Percentiles rank a stretch among this genome's conserved stretches.
Conservation (phyloP, 805 yeast species). For the Priceomyces carsonii region DNA sequence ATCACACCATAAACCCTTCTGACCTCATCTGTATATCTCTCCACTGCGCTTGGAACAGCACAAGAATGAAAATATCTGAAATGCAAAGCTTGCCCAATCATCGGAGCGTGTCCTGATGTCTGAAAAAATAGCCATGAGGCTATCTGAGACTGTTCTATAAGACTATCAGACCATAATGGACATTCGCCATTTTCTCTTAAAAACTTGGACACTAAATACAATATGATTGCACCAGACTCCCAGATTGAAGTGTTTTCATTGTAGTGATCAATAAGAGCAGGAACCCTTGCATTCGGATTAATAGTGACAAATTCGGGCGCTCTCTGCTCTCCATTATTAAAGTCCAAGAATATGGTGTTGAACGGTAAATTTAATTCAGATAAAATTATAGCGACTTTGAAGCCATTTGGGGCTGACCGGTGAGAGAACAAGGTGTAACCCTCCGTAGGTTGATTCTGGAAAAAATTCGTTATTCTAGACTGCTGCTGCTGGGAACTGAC, state of each 20-base stretch:
- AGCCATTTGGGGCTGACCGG: conserved; percentile 92
- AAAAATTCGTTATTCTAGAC: conserved; percentile 67
- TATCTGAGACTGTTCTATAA: conserved; percentile 80
- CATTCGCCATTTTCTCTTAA: conserved; percentile 65
- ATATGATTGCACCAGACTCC: conserved; percentile 93
- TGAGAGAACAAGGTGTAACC: conserved; percentile 85
- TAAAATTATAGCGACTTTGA: conserved; percentile 88
- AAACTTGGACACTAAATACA: conserved; percentile 74
- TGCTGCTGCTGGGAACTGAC: conserved; percentile 40
- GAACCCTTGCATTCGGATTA: conserved; percentile 95
- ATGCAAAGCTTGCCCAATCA: conserved; percentile 96
- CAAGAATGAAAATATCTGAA: conserved; percentile 88
- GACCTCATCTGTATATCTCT: conserved; percentile 88
- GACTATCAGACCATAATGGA: conserved; percentile 76
- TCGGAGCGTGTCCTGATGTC: conserved; percentile 97
- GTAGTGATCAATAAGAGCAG: conserved; percentile 88
- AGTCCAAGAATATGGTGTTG: conserved; percentile 81
- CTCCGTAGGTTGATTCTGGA: conserved; percentile 71
- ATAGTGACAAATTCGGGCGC: conserved; percentile 92
- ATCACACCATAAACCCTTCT: conserved; percentile 90
- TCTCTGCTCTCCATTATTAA: conserved; percentile 85
- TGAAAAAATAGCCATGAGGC: conserved; percentile 91
- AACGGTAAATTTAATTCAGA: conserved; percentile 80
- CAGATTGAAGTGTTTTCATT: conserved; percentile 80
- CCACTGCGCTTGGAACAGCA: conserved; percentile 85